Percentiles rank a stretch among this genome's conserved stretches.
Conservation (phyloP, 75 land plant species). For the Larix kaempferi region DNA sequence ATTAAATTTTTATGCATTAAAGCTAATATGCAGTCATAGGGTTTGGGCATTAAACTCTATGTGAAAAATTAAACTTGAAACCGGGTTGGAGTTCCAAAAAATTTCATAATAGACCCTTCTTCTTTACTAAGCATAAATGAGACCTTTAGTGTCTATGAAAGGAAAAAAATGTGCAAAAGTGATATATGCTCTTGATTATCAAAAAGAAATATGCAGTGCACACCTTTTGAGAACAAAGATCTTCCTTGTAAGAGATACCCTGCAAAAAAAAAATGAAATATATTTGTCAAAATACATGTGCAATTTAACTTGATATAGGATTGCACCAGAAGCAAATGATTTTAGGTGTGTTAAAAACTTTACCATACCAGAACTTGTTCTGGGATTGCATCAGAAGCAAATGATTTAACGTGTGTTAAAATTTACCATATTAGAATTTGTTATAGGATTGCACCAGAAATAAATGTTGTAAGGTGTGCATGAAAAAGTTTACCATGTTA, state of each 20-base stretch:
- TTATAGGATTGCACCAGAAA: too few relatives aligned
- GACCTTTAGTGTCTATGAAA: neutral
- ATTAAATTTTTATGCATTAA: too few relatives aligned
- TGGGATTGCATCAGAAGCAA: too few relatives aligned
- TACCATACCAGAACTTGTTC: neutral
- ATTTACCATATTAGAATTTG: too few relatives aligned
- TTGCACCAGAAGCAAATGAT: neutral
- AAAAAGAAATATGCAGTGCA: neutral
- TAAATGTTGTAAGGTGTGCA: too few relatives aligned
- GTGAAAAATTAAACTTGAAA: too few relatives aligned
- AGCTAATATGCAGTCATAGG: too few relatives aligned
- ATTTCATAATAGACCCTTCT: neutral
- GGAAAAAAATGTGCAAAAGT: neutral
- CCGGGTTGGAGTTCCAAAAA: too few relatives aligned
- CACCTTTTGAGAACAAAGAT: slow-evolving; percentile 5
- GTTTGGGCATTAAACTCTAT: too few relatives aligned
- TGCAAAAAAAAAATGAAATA: slow-evolving; percentile 3
- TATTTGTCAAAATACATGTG: neutral
- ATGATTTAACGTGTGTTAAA: too few relatives aligned
- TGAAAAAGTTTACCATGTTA: too few relatives aligned
- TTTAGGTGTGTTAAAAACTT: neutral
- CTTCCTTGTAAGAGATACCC: slow-evolving; percentile 2
- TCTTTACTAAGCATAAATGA: neutral
- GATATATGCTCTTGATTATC: neutral
- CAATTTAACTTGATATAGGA: neutral